phyloP scores from a whole-genome alignment of 805 yeast genomes.

The Suhomyces tanzawaensis region DNA sequence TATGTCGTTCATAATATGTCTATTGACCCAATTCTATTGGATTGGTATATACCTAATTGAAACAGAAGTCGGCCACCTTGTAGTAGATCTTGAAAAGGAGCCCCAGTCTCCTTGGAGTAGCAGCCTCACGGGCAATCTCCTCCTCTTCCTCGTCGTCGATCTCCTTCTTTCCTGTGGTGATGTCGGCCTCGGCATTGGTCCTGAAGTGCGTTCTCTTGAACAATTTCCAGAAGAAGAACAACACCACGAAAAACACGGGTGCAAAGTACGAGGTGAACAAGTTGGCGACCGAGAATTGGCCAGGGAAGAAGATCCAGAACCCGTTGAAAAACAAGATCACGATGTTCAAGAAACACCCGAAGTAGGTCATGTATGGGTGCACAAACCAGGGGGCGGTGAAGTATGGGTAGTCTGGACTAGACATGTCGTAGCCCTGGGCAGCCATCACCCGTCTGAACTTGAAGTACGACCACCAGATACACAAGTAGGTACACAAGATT shows the following conservation, averaged over 20 bases:
- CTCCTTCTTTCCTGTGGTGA: conserved; percentile 52
- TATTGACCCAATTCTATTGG: no score
- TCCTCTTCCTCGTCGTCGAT: conserved; percentile 58
- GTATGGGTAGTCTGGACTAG: conserved; percentile 26
- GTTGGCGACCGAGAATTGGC: conserved; percentile 30
- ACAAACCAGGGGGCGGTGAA: conserved; percentile 47
- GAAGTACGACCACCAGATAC: conserved; percentile 54
- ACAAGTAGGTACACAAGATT: conserved; percentile 65
- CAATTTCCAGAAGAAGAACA: conserved; percentile 53
- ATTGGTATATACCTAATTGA: no score
- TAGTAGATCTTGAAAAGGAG: conserved; percentile 19
- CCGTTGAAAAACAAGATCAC: conserved; percentile 39
- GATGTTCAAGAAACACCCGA: conserved; percentile 30
- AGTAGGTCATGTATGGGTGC: conserved; percentile 58
- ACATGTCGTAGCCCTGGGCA: conserved; percentile 39
- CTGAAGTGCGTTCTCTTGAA: conserved; percentile 47
- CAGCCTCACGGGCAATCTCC: conserved; percentile 20
- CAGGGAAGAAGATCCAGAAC: conserved; percentile 40
- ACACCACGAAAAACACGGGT: conserved; percentile 45
- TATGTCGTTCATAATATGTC: no score
- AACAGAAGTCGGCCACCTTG: conserved; percentile 21
- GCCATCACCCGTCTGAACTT: conserved; percentile 27
- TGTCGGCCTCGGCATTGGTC: conserved; percentile 49
- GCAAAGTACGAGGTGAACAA: conserved; percentile 39
- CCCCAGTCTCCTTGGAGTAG: conserved; percentile 18